Evolutionary conservation across 257 asterid species (phyloP), one percentile per base, ranked within the genome.

Genomic region (Jacaranda mimosifolia): DNA sequence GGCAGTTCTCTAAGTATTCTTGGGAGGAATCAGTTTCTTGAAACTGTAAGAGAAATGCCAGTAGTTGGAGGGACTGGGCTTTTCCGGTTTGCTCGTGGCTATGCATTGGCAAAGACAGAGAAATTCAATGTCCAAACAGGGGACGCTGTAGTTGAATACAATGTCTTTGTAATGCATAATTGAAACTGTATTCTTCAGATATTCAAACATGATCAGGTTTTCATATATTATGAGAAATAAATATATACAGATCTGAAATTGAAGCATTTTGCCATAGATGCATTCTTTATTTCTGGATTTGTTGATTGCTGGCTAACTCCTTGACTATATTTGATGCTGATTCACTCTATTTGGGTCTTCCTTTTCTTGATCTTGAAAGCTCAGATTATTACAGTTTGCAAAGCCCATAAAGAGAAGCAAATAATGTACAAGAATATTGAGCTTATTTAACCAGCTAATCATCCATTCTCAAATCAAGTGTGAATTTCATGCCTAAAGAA

Each of bases 121-220:
- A 32, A 9, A 32, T 85, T 36, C 60, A 70, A 63, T 57, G 12
- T 43, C 0, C 59, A n/a, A 15, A 72, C 87, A 12, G 91, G 89
- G 40, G 86, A 87, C 87, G 96, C 92, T 62, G 87, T 76, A 46
- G 94, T 89, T 26, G 94, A 92, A 66, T 90, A 90, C 60, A 78
- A 91, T 75, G 87, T 88, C 68, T 88, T 72, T 81, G 86, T 88
- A 7, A 78, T 70, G 84, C 91, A 88, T 35, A 64, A 43, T 42
- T 87, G 80, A 80, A 63, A 64, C 14, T 67, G 18, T 38, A 35
- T 65, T 49, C 4, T 39, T 60, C 59, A 46, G 6, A 12, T 58
- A 9, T 26, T 26, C 32, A 26, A 26, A 26, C 32, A 26, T 26
- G 32, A 26, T 26, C 32, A 26, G 32, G 32, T 26, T 26, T 26